Evolutionary conservation across 2,329 filamentous ascomycete species (phyloP).

Genomic region (Cadophora sp.): DNA sequence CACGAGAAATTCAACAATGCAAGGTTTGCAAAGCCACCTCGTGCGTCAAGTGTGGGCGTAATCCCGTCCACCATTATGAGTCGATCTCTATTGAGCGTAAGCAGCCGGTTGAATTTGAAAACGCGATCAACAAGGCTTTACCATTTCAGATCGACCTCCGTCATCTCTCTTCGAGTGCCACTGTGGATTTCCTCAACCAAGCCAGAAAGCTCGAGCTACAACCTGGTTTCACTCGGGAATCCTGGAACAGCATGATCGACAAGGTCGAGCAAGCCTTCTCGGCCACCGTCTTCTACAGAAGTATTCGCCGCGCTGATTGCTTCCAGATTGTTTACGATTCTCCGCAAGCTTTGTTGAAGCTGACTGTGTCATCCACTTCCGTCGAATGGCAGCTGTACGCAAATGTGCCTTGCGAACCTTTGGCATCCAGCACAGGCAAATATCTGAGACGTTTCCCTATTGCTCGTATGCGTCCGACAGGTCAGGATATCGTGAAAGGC

Average conservation of each 20-base stretch:
- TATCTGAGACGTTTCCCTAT: slow-evolving; percentile 50
- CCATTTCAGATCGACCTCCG: slow-evolving; percentile 49
- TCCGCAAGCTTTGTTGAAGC: slow-evolving; percentile 46
- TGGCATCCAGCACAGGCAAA: slow-evolving; percentile 49
- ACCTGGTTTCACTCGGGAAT: slow-evolving; percentile 25
- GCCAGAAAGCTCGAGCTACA: background rate
- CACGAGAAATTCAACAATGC: slow-evolving; percentile 54
- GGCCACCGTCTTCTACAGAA: slow-evolving; percentile 45
- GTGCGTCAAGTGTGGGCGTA: slow-evolving; percentile 59
- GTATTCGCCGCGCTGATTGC: slow-evolving; percentile 43
- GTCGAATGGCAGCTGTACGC: slow-evolving; percentile 57
- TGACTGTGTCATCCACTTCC: slow-evolving; percentile 44
- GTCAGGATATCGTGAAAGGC: slow-evolving; percentile 46
- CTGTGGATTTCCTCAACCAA: background rate
- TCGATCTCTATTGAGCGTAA: slow-evolving; percentile 40
- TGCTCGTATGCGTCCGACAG: slow-evolving; percentile 51
- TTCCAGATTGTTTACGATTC: slow-evolving; percentile 54
- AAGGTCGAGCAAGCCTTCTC: slow-evolving; percentile 44
- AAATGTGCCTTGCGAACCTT: slow-evolving; percentile 41
- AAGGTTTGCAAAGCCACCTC: slow-evolving; percentile 59
- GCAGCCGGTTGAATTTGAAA: slow-evolving; percentile 52
- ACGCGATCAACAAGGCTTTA: slow-evolving; percentile 48
- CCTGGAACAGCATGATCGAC: slow-evolving; percentile 35
- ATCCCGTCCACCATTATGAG: slow-evolving; percentile 51
- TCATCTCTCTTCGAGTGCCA: slow-evolving; percentile 7